These are phyloP conservation scores for Starmera amethionina DNA, from an alignment of 805 yeast species.

Conservation along the genomic window DNA sequence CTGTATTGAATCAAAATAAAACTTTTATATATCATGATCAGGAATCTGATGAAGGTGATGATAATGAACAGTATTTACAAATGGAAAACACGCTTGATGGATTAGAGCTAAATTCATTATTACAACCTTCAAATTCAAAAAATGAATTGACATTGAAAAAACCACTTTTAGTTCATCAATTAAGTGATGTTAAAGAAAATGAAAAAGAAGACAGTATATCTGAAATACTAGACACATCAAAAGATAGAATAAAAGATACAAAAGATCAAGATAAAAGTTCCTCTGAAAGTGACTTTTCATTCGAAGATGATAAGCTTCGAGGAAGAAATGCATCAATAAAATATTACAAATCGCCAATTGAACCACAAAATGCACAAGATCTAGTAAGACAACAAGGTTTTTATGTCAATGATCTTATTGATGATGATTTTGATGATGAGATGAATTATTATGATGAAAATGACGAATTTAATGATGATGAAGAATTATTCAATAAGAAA, in stretches of 20 bases:
- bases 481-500: conserved; percentile 22
- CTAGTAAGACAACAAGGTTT: conserved; percentile 21
- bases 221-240: background rate
- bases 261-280: conserved; percentile 13
- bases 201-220: background rate
- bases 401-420: conserved; percentile 29
- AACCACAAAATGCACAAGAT: conserved; percentile 11
- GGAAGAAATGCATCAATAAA: conserved; percentile 45
- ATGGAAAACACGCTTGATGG: too few species aligned
- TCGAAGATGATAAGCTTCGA: conserved; percentile 33
- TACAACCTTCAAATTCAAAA: background rate
- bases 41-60: too few species aligned
- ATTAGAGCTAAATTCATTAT: too few species aligned
- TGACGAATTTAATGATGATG: conserved; percentile 23
- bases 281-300: conserved; percentile 34
- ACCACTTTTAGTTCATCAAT: background rate
- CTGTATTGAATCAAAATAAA: too few species aligned
- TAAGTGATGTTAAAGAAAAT: background rate
- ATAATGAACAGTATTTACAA: too few species aligned
- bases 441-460: conserved; percentile 26
- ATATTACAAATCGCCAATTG: conserved; percentile 31
- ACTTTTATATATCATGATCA: too few species aligned
- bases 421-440: conserved; percentile 33
- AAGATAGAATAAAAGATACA: conserved; percentile 6
- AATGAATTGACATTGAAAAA: background rate